phyloP scores from a whole-genome alignment of 2,329 filamentous ascomycete species.

The Penicillium sp. region DNA sequence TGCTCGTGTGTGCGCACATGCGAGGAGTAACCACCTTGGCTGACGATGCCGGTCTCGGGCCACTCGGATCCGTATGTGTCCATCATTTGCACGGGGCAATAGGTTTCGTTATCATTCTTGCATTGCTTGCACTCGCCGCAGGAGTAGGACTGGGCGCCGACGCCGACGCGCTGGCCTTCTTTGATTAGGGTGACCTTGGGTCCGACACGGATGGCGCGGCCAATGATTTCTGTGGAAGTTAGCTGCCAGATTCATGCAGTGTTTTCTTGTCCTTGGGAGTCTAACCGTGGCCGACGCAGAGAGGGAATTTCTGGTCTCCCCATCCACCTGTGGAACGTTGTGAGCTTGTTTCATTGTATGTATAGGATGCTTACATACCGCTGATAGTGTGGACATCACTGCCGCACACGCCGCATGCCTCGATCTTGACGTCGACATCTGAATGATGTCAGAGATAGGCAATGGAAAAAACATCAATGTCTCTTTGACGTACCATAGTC shows the following conservation, averaged over 20 bases:
- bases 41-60: conserved; percentile 62
- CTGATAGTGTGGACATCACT: conserved; percentile 71
- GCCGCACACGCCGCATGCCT: conserved; percentile 75
- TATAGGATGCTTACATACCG: conserved; percentile 20
- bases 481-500: conserved; percentile 55
- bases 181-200: conserved; percentile 63
- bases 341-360: conserved; percentile 1
- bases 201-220: conserved; percentile 67
- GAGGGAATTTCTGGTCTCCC: conserved; percentile 53
- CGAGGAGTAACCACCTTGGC: conserved; percentile 67
- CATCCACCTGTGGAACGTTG: conserved; percentile 47
- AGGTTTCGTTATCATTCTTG: conserved; percentile 67
- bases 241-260: background rate
- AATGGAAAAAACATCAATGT: background rate
- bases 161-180: conserved; percentile 65
- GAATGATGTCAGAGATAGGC: background rate
- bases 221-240: conserved; percentile 62
- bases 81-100: conserved; percentile 57
- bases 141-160: conserved; percentile 67
- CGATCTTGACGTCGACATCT: conserved; percentile 85
- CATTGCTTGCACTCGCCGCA: conserved; percentile 67
- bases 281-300: conserved; percentile 54
- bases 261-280: background rate
- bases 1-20: conserved; percentile 76
- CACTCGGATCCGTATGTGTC: conserved; percentile 58